These are phyloP conservation scores for Effrenium voratum DNA, from an alignment of 73 alveolate species.

Conservation along the genomic window DNA sequence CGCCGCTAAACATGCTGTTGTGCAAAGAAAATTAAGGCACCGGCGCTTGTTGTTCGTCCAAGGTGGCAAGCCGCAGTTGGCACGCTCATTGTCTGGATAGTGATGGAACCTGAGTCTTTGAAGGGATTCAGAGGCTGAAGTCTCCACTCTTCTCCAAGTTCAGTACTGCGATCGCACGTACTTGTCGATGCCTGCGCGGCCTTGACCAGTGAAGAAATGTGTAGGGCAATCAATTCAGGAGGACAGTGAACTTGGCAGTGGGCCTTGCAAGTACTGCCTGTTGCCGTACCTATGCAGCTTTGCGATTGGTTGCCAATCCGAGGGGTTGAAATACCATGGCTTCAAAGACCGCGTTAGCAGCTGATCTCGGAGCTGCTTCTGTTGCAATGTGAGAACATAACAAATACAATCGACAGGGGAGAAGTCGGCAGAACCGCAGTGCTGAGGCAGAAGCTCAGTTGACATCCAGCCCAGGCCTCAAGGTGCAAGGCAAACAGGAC, in stretches of 20 bases:
- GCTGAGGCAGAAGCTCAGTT: constrained; percentile 12
- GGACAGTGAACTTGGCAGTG: not conserved
- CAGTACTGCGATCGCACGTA: not conserved
- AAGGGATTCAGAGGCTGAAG: not conserved
- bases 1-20: not conserved
- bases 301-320: too few relatives aligned
- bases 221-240: too few relatives aligned
- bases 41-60: constrained; percentile 51
- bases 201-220: not conserved
- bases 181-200: not conserved
- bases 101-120: constrained; percentile 38
- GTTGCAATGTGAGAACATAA: not conserved
- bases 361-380: not conserved
- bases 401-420: too few relatives aligned
- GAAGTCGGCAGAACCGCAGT: not conserved
- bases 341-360: too few relatives aligned
- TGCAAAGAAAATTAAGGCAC: not conserved
- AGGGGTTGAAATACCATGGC: too few relatives aligned
- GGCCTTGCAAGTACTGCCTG: not conserved
- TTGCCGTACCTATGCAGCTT: constrained; percentile 38
- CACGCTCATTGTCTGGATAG: constrained; percentile 19
- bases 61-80: constrained; percentile 65
- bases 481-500: not conserved
- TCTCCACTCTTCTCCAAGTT: not conserved
- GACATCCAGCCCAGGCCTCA: constrained; percentile 31